phyloP scores from a whole-genome alignment of 148 eudicot species.

The Camellia lanceoleosa region DNA sequence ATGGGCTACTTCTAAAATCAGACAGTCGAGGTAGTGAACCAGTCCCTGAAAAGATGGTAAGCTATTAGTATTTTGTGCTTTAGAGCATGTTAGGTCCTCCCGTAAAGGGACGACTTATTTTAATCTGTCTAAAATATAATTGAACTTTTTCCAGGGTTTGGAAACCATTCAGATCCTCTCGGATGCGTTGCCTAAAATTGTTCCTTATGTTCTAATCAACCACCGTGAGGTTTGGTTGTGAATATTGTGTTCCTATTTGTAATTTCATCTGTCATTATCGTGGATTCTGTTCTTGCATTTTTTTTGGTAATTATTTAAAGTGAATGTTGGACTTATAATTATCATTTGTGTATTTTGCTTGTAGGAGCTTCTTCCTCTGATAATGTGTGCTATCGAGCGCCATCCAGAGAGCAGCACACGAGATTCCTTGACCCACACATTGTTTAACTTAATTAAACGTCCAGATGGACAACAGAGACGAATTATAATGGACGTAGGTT shows the following conservation, averaged over 20 bases:
- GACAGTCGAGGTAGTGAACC: conserved; percentile 38
- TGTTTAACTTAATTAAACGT: conserved; percentile 93
- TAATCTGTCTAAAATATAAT: conserved; percentile 13
- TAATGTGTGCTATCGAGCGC: conserved; percentile 99
- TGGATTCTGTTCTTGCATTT: not conserved
- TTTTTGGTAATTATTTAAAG: not conserved
- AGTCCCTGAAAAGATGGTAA: conserved; percentile 59
- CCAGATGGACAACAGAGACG: conserved; percentile 98
- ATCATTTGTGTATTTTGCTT: conserved; percentile 17
- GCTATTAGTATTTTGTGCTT: conserved; percentile 18
- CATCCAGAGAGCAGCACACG: conserved; percentile 91
- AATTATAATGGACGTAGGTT: conserved; percentile 91
- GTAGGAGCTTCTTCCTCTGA: conserved; percentile 97
- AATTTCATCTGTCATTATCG: not conserved
- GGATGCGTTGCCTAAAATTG: conserved; percentile 94
- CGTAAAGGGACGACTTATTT: not conserved
- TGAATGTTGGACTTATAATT: conserved; percentile 8
- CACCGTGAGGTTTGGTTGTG: conserved; percentile 78
- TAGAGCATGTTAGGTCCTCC: not conserved
- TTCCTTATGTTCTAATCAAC: conserved; percentile 92
- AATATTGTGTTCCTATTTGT: conserved; percentile 4
- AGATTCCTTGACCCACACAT: conserved; percentile 92
- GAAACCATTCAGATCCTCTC: conserved; percentile 91
- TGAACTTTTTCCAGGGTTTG: conserved; percentile 56
- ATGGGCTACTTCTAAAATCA: conserved; percentile 34